Evolutionary conservation across 768 basidiomycete genomes (phyloP).

Genomic region (Lyophyllum semitale): DNA sequence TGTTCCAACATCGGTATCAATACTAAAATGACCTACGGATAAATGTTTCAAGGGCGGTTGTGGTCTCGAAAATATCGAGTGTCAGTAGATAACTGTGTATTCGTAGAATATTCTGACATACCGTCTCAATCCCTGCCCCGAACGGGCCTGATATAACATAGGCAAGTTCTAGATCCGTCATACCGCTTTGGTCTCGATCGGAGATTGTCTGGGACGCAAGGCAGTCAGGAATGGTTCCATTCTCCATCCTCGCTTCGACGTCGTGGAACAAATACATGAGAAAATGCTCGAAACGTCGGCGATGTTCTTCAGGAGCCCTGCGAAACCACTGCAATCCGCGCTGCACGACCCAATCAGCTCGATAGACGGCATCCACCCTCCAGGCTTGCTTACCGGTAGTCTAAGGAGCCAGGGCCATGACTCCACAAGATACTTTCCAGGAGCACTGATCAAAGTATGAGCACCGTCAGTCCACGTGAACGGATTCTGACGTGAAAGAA

Average conservation of each 20-base stretch:
- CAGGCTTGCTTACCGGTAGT: slow-evolving; percentile 33
- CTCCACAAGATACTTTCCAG: slow-evolving; percentile 51
- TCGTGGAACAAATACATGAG: slow-evolving; percentile 42
- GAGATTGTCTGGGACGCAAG: slow-evolving; percentile 39
- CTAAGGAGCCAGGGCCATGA: slow-evolving; percentile 50
- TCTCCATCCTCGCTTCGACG: slow-evolving; percentile 41
- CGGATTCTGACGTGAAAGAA: no score
- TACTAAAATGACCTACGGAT: no score
- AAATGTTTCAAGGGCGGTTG: slow-evolving; percentile 31
- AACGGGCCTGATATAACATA: slow-evolving; percentile 47
- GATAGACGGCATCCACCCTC: slow-evolving; percentile 18
- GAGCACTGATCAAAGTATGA: no score
- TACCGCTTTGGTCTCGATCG: slow-evolving; percentile 35
- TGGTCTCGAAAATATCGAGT: no score
- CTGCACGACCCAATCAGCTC: no score
- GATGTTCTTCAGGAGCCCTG: slow-evolving; percentile 37
- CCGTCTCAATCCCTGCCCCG: slow-evolving; percentile 49
- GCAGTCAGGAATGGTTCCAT: slow-evolving; percentile 39
- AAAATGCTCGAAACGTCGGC: slow-evolving; percentile 38
- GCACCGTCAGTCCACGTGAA: no score
- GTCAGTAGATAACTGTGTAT: no score
- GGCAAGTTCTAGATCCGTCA: slow-evolving; percentile 44
- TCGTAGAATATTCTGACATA: no score
- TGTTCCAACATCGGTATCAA: background rate
- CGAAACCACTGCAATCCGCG: slow-evolving; percentile 51